phyloP scores from a whole-genome alignment of 306 rosid genomes.

The Cyamopsis tetragonoloba region DNA sequence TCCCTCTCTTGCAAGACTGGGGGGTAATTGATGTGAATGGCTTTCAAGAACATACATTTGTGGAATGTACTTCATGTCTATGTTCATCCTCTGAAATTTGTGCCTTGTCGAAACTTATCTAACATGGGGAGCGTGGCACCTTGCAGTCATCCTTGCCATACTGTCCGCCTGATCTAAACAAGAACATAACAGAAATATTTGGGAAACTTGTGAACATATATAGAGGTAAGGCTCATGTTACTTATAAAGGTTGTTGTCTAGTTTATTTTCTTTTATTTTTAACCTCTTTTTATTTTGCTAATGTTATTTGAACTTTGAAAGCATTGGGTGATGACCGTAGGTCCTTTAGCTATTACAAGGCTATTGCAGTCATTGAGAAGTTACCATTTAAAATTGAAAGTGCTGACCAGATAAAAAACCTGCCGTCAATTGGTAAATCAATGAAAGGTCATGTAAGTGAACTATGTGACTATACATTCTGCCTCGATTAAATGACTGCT shows the following conservation, averaged over 20 bases:
- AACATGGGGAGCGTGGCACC: conserved; percentile 4
- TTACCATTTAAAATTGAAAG: conserved; percentile 74
- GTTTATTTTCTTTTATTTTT: conserved; percentile 1
- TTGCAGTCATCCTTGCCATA: conserved; percentile 56
- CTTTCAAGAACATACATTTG: neutral
- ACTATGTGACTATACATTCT: neutral
- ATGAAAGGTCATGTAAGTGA: conserved; percentile 85
- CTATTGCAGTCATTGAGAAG: conserved; percentile 79
- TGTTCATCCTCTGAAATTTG: neutral
- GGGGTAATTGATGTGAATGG: neutral
- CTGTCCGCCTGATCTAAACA: conserved; percentile 79
- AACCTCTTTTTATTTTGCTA: conserved; percentile 30
- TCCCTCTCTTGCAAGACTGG: neutral
- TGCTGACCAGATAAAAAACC: conserved; percentile 62
- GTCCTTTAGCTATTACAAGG: conserved; percentile 94
- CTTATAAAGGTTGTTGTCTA: neutral
- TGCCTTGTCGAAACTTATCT: conserved; percentile 21
- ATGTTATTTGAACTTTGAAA: conserved; percentile 37
- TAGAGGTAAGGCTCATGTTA: conserved; percentile 51
- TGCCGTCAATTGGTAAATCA: conserved; percentile 84
- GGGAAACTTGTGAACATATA: conserved; percentile 83
- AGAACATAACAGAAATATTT: conserved; percentile 74
- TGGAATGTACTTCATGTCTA: neutral
- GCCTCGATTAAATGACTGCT: neutral
- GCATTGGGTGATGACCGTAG: conserved; percentile 92